Conservation (phyloP, 2,329 filamentous ascomycete species). For the Emmonsiellopsis sp. region DNA sequence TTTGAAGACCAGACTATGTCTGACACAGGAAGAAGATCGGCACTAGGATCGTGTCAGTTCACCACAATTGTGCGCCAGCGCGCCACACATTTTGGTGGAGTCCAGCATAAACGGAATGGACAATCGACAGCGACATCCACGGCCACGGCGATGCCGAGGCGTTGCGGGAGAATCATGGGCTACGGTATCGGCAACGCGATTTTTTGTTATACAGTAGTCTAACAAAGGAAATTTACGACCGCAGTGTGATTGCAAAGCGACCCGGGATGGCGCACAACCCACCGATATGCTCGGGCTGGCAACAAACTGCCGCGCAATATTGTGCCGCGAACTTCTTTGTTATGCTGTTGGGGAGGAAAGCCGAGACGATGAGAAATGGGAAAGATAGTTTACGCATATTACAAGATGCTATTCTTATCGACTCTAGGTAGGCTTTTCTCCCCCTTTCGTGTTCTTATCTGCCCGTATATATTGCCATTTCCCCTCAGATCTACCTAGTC, state of each 20-base stretch:
- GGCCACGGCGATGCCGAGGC: too few relatives aligned
- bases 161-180: too few relatives aligned
- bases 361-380: too few relatives aligned
- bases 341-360: background rate
- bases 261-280: background rate
- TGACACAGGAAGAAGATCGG: background rate
- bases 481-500: too few relatives aligned
- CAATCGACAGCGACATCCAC: too few relatives aligned
- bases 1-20: background rate
- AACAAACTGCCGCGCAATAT: background rate
- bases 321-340: background rate
- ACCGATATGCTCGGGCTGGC: background rate
- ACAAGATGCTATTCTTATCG: too few relatives aligned
- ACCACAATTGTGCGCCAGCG: background rate
- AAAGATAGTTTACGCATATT: too few relatives aligned
- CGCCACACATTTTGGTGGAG: background rate
- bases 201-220: too few relatives aligned
- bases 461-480: too few relatives aligned
- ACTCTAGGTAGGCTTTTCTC: too few relatives aligned
- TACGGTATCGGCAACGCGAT: too few relatives aligned
- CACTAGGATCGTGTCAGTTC: slow-evolving; percentile 2
- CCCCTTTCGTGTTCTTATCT: too few relatives aligned
- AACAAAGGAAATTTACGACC: background rate
- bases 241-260: background rate
- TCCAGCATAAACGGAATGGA: background rate